These are phyloP conservation scores for Naumovozyma dairenensis DNA, from an alignment of 805 yeast species.

Conservation along the genomic window DNA sequence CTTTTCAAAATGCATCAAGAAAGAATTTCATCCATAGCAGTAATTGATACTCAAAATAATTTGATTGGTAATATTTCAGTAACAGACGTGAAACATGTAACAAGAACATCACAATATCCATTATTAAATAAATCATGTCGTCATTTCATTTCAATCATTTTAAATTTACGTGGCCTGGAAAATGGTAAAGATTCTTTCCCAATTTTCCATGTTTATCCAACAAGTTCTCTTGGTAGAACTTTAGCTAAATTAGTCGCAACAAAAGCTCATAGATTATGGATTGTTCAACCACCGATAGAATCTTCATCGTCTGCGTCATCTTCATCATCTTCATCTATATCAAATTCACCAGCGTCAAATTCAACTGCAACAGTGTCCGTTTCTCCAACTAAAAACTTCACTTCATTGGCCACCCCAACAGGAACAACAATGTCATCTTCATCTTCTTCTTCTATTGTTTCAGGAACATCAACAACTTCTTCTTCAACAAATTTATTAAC, in stretches of 20 bases:
- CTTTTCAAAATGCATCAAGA: constrained; percentile 72
- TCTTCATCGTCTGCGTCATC: neutral
- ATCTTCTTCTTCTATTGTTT: constrained; percentile 9
- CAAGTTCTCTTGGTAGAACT: constrained; percentile 72
- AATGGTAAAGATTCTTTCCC: constrained; percentile 87
- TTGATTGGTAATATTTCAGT: constrained; percentile 87
- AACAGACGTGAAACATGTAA: constrained; percentile 81
- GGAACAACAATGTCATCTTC: constrained; percentile 8
- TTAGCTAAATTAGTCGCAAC: constrained; percentile 96
- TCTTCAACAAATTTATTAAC: constrained; percentile 10
- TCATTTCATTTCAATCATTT: constrained; percentile 78
- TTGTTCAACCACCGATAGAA: constrained; percentile 44
- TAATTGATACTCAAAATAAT: constrained; percentile 65
- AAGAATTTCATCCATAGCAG: constrained; percentile 82
- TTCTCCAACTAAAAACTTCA: constrained; percentile 6
- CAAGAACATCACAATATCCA: constrained; percentile 75
- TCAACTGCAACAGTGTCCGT: constrained; percentile 8
- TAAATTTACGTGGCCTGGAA: constrained; percentile 78
- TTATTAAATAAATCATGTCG: constrained; percentile 70
- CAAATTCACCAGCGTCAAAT: constrained; percentile 3
- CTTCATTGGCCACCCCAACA: constrained; percentile 20
- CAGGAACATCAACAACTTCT: constrained; percentile 8
- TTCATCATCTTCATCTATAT: constrained; percentile 1
- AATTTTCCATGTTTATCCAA: constrained; percentile 79
- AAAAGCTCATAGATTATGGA: constrained; percentile 80